phyloP scores from a whole-genome alignment of 2,329 filamentous ascomycete genomes.

The Aspergillus fumigatus region DNA sequence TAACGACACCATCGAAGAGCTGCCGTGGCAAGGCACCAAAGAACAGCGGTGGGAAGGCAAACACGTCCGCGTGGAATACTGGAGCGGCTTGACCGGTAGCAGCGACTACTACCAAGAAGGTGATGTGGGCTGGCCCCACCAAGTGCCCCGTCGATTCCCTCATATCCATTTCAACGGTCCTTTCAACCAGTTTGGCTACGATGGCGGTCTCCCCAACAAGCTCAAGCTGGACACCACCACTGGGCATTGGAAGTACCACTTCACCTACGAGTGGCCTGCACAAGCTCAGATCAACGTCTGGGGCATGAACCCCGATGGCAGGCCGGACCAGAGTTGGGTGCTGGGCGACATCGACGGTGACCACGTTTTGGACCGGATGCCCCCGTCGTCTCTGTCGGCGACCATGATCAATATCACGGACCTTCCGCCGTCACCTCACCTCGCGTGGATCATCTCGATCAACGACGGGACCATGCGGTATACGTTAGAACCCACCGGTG shows the following conservation, averaged over 20 bases:
- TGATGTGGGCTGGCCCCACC: constrained; percentile 43
- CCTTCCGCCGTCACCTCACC: constrained; percentile 48
- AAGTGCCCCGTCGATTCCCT: constrained; percentile 50
- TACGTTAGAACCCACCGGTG: constrained; percentile 49
- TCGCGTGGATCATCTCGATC: constrained; percentile 52
- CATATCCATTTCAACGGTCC: constrained; percentile 58
- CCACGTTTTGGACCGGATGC: constrained; percentile 56
- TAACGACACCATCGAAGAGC: constrained; percentile 44
- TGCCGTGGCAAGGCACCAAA: constrained; percentile 53
- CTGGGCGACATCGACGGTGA: constrained; percentile 61
- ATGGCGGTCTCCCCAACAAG: constrained; percentile 51
- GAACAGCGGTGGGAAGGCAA: constrained; percentile 56
- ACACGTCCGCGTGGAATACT: constrained; percentile 60
- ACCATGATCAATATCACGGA: constrained; percentile 57
- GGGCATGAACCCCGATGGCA: constrained; percentile 60
- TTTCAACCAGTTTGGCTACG: constrained; percentile 61
- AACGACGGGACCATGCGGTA: constrained; percentile 55
- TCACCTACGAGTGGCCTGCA: constrained; percentile 61
- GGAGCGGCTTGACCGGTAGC: constrained; percentile 54
- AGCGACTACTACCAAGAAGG: constrained; percentile 57
- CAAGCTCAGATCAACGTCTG: constrained; percentile 59
- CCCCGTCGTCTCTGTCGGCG: constrained; percentile 53
- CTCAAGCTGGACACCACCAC: constrained; percentile 46
- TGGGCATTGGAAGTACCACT: constrained; percentile 53
- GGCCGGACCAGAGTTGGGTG: constrained; percentile 55